Evolutionary conservation across 164 flowering plant genomes (phyloP).

Genomic region (Stephania cephalantha): DNA sequence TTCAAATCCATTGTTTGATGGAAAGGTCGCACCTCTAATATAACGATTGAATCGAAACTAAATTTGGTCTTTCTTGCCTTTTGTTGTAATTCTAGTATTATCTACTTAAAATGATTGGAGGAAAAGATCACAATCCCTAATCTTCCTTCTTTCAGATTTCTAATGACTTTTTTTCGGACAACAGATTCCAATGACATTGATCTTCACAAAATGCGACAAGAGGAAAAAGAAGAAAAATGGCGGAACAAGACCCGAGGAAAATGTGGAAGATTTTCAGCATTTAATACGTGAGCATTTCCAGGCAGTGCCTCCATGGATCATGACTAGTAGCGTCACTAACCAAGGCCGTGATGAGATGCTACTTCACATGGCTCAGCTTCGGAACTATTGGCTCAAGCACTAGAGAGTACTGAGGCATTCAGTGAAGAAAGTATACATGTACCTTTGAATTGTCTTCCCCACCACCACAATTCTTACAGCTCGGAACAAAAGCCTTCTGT

Average conservation of each 20-base stretch:
- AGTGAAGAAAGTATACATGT: neutral
- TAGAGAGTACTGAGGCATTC: constrained; percentile 14
- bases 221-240: constrained; percentile 84
- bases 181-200: constrained; percentile 76
- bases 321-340: constrained; percentile 89
- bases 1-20: neutral
- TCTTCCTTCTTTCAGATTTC: constrained; percentile 28
- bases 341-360: constrained; percentile 91
- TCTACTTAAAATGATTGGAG: neutral
- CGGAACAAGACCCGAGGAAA: constrained; percentile 84
- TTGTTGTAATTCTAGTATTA: neutral
- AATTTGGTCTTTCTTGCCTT: neutral
- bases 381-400: constrained; percentile 96
- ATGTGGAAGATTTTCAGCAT: constrained; percentile 65
- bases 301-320: constrained; percentile 88
- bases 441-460: neutral
- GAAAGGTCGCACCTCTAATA: no score
- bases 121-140: neutral
- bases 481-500: neutral
- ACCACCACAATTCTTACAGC: neutral
- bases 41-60: neutral
- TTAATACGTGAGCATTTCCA: constrained; percentile 66
- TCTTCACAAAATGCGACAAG: constrained; percentile 97
- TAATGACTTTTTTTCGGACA: no score
- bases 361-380: constrained; percentile 88